Base-by-base conservation (phyloP, 805 yeast species). In the Yamadazyma phyllophila region DNA sequence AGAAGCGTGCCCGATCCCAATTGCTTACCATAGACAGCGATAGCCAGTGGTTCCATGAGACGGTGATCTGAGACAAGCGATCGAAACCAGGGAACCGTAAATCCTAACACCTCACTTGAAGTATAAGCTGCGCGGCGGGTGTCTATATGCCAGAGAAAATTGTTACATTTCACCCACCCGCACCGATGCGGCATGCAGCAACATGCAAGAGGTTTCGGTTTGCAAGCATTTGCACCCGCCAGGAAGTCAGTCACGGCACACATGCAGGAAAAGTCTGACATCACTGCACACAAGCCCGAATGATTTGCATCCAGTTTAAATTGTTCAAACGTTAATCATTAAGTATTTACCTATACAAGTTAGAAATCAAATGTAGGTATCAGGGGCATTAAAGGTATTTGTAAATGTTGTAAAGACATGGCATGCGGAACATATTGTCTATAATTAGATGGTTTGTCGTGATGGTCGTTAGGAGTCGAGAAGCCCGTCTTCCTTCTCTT, bases 401-500 rank as follows among this genome's bases (percentile, higher is more conserved):
- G 31, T 20, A 29, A 29, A 3, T 29, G 31, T 10, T 29, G 31
- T 10, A 29, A 29, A 20, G 24, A 20, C 24, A 20, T 20, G 24
- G 24, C 6, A 29, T 29, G 13, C 13, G 4, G 31, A 29, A n/a
- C 31, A 29, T 29, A 29, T 29, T 29, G 31, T n/a, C 31, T 29
- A 29, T 29, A 29, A 11, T 29, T 29, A 11, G 9, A 11, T 29
- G 31, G 7, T 29, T 29, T 36, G 24, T 36, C 40, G 13, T 36
- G 5, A 26, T 40, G 35, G 27, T 40, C 43, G 6, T 40, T 40
- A 20, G 43, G 43, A 13, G 43, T 40, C 4, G 43, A 24, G 29
- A 40, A 30, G 12, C 43, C 43, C 7, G 36, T 32, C 14, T 40
- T 40, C 15, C 36, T n/a, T 30, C 43, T 31, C 36, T 40, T 40